Base-by-base conservation (phyloP, 345 rosid species). In the Syzygium aromaticum region DNA sequence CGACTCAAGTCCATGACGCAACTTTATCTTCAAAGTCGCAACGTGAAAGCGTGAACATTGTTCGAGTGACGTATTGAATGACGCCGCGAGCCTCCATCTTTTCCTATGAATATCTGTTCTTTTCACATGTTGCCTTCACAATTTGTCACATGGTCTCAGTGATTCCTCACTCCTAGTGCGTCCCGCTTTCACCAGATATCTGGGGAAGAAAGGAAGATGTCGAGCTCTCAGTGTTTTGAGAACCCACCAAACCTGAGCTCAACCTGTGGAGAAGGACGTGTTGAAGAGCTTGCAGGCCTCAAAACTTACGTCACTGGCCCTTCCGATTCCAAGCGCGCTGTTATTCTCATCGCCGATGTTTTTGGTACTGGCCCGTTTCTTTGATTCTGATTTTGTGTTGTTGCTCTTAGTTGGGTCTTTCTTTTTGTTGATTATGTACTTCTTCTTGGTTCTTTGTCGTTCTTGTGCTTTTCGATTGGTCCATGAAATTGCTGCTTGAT, bases 161-260 rank as follows among this genome's bases (percentile, higher is more conserved):
- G 80, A 73, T 33, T 73, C 49, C 25, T 19, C 25, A 17, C 49
- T 21, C 80, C 80, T 4, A 9, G 80, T 17, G 25, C 80, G 49
- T 8, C 49, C 80, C 25, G 2, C 7, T 6, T 73, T 33, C 80
- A 4, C 49, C 80, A 19, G 49, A 33, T 17, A 17, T 73, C 49
- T 19, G 13, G 22, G 80, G 46, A 73, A 38, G 7, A 73, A 64
- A 33, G 80, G 28, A 87, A 27, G 54, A 95, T 95, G 99, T 92
- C 95, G 8, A 93, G 93, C 63, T 92, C 95, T 86, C 95, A 96
- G 93, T 96, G 99, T 92, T 92, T 95, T 43, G 90, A 89, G 82
- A 94, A 94, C 91, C 98, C 99, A 63, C 98, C 97, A 54, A 90
- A 82, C 52, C 88, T 91, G 21, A 89, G 92, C 89, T 91, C 95